A percentile compares a stretch with the other conserved stretches of the same genome.
phyloP scores from a whole-genome alignment of 192 early-diverging fungal genomes.

The Podochytrium sp. region DNA sequence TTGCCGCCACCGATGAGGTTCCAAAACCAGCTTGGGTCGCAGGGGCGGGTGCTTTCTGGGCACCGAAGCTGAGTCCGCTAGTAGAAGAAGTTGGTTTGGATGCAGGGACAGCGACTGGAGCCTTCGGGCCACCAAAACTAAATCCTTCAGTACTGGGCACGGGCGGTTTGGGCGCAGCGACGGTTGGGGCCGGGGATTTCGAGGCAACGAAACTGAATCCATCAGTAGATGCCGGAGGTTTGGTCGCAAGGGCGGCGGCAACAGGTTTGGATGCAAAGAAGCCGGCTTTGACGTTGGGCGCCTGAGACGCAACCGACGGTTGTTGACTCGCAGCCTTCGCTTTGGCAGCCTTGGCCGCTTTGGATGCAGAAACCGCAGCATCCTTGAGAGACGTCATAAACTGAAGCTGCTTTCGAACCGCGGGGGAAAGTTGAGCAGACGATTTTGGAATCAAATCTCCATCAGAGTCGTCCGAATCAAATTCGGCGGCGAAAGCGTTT shows the following conservation, averaged over 20 bases:
- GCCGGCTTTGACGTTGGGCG: not conserved
- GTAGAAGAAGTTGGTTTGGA: not conserved
- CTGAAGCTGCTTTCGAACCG: not conserved
- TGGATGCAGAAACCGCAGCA: not conserved
- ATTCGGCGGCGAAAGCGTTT: not conserved
- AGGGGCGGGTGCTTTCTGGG: too few relatives aligned
- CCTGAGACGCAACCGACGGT: not conserved
- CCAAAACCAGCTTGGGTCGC: too few relatives aligned
- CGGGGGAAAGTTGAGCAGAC: not conserved
- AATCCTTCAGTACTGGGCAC: not conserved
- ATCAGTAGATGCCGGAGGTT: not conserved
- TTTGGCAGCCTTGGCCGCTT: not conserved
- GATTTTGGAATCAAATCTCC: not conserved
- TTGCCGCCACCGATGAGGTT: too few relatives aligned
- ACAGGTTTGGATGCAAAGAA: not conserved
- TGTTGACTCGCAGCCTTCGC: not conserved
- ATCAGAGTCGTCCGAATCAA: conserved; percentile 7
- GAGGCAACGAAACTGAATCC: not conserved
- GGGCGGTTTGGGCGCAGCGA: not conserved
- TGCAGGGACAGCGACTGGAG: not conserved
- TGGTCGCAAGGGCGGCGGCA: not conserved
- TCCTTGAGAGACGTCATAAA: not conserved
- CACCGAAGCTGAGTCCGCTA: too few relatives aligned
- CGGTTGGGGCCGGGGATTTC: too few relatives aligned
- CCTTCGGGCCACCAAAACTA: not conserved